Conservation (phyloP, 192 early-diverging fungal genomes). For the Gryganskiella cystojenkinii region DNA sequence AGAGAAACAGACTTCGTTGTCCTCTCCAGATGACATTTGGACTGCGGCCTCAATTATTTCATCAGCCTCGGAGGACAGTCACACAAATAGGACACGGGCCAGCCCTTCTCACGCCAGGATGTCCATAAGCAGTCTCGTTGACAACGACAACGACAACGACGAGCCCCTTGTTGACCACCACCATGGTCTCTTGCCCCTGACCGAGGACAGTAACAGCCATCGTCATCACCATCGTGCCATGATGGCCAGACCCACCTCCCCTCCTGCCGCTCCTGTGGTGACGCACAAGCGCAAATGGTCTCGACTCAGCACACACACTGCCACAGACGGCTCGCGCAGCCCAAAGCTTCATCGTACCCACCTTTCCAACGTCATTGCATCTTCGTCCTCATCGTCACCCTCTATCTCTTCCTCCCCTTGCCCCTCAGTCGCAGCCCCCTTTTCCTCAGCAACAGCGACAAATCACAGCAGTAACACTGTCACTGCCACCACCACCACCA, state of each 20-base stretch:
- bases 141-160: slow-evolving; percentile 37
- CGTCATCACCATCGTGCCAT: slow-evolving; percentile 28
- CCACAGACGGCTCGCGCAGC: slow-evolving; percentile 30
- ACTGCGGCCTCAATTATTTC: not conserved
- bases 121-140: slow-evolving; percentile 51
- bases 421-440: slow-evolving; percentile 3
- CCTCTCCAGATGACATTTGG: not conserved
- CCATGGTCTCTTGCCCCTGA: not conserved
- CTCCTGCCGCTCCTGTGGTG: slow-evolving; percentile 14
- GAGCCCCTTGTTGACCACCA: slow-evolving; percentile 5
- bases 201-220: slow-evolving; percentile 10
- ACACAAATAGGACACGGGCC: slow-evolving; percentile 43
- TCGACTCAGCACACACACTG: slow-evolving; percentile 33
- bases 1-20: not conserved
- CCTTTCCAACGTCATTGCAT: slow-evolving; percentile 20
- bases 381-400: slow-evolving; percentile 13
- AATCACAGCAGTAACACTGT: not conserved
- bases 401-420: slow-evolving; percentile 26
- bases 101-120: slow-evolving; percentile 29
- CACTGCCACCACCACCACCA: not conserved
- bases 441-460: not conserved
- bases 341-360: slow-evolving; percentile 47
- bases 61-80: slow-evolving; percentile 17
- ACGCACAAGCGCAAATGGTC: slow-evolving; percentile 56
- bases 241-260: slow-evolving; percentile 32